phyloP scores from a whole-genome alignment of 352 stramenopile species.

The Phytophthora citricola region DNA sequence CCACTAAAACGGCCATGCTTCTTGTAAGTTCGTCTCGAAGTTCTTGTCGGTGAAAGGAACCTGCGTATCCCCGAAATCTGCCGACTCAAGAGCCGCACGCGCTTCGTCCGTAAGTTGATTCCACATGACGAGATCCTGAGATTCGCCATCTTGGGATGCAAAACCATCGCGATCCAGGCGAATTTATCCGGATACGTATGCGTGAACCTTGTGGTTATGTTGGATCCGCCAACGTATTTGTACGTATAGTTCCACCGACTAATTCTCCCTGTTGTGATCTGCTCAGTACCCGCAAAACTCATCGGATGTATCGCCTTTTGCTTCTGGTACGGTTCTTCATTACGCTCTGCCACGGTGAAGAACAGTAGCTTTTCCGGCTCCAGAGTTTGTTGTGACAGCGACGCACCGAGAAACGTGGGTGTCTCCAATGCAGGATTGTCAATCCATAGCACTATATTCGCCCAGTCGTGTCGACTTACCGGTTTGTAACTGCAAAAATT shows the following conservation, averaged over 20 bases:
- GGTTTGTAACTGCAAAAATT: neutral
- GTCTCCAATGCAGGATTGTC: slow-evolving; percentile 9
- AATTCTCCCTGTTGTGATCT: neutral
- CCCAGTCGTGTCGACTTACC: neutral
- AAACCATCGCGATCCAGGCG: too few relatives aligned
- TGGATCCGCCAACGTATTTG: neutral
- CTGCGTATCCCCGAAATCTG: too few relatives aligned
- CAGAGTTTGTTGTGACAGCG: neutral
- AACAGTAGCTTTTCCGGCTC: neutral
- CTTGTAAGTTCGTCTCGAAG: too few relatives aligned
- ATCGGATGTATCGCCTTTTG: neutral
- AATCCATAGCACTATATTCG: slow-evolving; percentile 16
- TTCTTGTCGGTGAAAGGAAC: too few relatives aligned
- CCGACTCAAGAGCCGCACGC: too few relatives aligned
- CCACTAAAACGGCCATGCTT: too few relatives aligned
- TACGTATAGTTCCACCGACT: neutral
- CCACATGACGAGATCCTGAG: too few relatives aligned
- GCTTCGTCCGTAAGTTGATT: too few relatives aligned
- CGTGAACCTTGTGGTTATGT: neutral
- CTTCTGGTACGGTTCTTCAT: neutral
- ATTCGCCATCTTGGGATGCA: too few relatives aligned
- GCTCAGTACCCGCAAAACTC: neutral
- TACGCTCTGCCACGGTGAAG: neutral
- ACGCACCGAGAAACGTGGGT: neutral
- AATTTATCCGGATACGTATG: too few relatives aligned